A percentile compares a stretch with the other conserved stretches of the same genome.
Evolutionary conservation across 768 basidiomycete species (phyloP).

Genomic region (Tubosaeta sp.): DNA sequence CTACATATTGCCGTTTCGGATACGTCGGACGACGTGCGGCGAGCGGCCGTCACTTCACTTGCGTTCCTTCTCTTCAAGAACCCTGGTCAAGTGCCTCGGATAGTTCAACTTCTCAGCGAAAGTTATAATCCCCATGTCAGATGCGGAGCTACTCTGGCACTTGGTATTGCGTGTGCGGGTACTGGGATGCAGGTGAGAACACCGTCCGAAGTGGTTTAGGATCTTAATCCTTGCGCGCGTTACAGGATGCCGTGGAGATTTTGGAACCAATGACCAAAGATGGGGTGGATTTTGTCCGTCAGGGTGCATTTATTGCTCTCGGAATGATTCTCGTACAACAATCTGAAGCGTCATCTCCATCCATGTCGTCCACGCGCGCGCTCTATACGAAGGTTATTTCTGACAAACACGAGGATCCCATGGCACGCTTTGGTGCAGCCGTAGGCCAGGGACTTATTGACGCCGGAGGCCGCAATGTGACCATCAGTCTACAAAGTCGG

Average conservation of each 20-base stretch:
- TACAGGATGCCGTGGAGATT: slow-evolving; percentile 90
- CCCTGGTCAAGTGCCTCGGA: slow-evolving; percentile 91
- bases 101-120: slow-evolving; percentile 95
- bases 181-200: slow-evolving; percentile 81
- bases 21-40: slow-evolving; percentile 93
- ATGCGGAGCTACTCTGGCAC: slow-evolving; percentile 92
- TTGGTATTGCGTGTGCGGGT: slow-evolving; percentile 96
- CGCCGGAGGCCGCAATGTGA: slow-evolving; percentile 94
- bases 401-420: slow-evolving; percentile 98
- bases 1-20: slow-evolving; percentile 98
- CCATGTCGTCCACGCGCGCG: slow-evolving; percentile 74
- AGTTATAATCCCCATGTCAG: slow-evolving; percentile 99
- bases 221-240: neutral
- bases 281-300: slow-evolving; percentile 96
- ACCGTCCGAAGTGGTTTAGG: neutral
- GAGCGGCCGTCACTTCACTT: slow-evolving; percentile 93
- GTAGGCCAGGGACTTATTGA: slow-evolving; percentile 97
- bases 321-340: slow-evolving; percentile 98
- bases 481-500: slow-evolving; percentile 88
- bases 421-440: slow-evolving; percentile 97
- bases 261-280: slow-evolving; percentile 98
- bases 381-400: slow-evolving; percentile 84
- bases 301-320: slow-evolving; percentile 92
- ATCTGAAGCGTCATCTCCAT: slow-evolving; percentile 84
- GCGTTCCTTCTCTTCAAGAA: slow-evolving; percentile 98